Evolutionary conservation across 352 stramenopile genomes (phyloP), one percentile per base, ranked within the genome.

Genomic region (Phytophthora brassicae): DNA sequence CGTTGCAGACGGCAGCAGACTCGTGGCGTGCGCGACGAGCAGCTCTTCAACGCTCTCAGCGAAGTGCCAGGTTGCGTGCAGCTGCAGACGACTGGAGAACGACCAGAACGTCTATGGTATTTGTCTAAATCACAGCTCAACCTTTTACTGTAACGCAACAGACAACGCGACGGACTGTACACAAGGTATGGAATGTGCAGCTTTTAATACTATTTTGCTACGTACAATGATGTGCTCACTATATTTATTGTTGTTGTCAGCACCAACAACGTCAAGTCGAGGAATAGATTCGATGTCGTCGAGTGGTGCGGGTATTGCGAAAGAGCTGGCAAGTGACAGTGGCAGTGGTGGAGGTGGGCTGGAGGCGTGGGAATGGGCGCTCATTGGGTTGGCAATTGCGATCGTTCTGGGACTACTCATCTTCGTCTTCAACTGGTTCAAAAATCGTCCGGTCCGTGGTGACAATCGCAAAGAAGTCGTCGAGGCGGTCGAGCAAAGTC

Each of bases 381-480:
- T 79, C 14, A 68, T 86, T 11, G 74, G 55, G 6, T 20, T 83
- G 17, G 56, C 54, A 24, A 65, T 74, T 48, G 66, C 66, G 2
- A 39, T 77, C 16, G 51, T 75, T 3, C 19, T 79, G 4, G 77
- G 55, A 0, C 41, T 74, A 17, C 38, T 76, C 19, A 41, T 77
- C 6, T 85, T 89, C 33, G 23, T 72, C 2, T 43, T 79, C 35
- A 83, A 79, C 41, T 89, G 74, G 74, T 82, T 80, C 41, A 75
- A 74, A 35, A 38, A 87, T 43, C 80, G 75, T 3, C 75, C 77
- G 2, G 45, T 41, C 14, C 59, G 46, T 12, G 64, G 68, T 16
- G 68, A 70, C 47, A 73, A 75, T 35, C 74, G 71, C 56, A 45
- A 48, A 35, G 48, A 73, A 35, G 52, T 81, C 29, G 68, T 66